Percentiles rank a stretch among this genome's conserved stretches.
Evolutionary conservation across 345 rosid genomes (phyloP).

Genomic region (Salix udensis): DNA sequence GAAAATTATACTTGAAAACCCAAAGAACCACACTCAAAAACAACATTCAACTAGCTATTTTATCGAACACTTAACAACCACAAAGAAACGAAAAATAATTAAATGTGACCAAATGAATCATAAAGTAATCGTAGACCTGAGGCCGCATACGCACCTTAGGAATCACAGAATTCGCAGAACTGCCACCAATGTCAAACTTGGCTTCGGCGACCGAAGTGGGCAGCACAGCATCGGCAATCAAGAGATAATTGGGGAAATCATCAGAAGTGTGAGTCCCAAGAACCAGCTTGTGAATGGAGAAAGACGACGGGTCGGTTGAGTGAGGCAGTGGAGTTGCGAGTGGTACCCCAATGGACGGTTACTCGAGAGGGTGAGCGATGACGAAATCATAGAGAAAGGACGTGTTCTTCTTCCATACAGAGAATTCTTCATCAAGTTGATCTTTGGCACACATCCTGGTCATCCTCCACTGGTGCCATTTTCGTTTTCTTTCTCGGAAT

Average conservation of each 20-base stretch:
- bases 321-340: slow-evolving; percentile 40
- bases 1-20: neutral
- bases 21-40: neutral
- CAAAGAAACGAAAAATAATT: neutral
- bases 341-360: slow-evolving; percentile 94
- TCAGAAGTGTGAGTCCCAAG: slow-evolving; percentile 91
- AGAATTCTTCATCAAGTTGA: slow-evolving; percentile 79
- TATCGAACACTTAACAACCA: neutral
- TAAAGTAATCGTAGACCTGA: neutral
- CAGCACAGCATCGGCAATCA: slow-evolving; percentile 70
- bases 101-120: neutral
- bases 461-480: slow-evolving; percentile 42
- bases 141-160: slow-evolving; percentile 47
- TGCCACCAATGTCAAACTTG: slow-evolving; percentile 16
- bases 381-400: slow-evolving; percentile 84
- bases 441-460: slow-evolving; percentile 35
- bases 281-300: slow-evolving; percentile 60
- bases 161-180: slow-evolving; percentile 38
- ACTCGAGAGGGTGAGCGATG: slow-evolving; percentile 81
- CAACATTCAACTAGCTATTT: neutral
- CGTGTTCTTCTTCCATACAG: slow-evolving; percentile 88
- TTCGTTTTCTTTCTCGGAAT: neutral
- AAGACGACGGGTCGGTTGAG: slow-evolving; percentile 42
- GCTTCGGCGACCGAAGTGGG: slow-evolving; percentile 50
- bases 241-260: slow-evolving; percentile 57